Base-by-base conservation (phyloP, 257 asterid genomes). In the Solanum chiquidenum region DNA sequence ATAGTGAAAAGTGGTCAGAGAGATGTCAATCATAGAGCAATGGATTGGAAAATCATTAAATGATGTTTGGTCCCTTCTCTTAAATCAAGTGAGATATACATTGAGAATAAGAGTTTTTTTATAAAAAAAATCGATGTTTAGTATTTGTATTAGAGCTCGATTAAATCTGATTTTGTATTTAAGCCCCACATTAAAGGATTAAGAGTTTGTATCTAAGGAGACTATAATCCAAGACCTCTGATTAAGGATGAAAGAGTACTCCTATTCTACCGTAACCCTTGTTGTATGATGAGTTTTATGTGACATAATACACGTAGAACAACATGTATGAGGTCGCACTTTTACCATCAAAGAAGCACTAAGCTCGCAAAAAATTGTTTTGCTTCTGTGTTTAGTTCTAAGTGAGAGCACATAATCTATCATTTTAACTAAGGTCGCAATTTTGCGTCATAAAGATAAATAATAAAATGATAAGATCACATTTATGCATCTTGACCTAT, bases 121-220 rank as follows among this genome's bases (percentile, higher is more conserved):
- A 9, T 23, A 44, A 44, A 40, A 12, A 44, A 1, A 23, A 9
- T 23, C 0, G 1, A 2, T 62, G 1, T 62, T 62, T 4, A 1
- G 0, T 62, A 62, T 23, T 62, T 4, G 1, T 23, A 23, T 20
- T 6, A 18, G 5, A 18, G 1, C 0, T 49, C 3, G 1, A 49
- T 49, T 49, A 5, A 49, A 49, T 49, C 0, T 49, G 9, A 49
- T 49, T 49, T 49, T 16, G 60, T 3, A 6, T 18, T 55, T 0
- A 55, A 55, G 64, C 1, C 4, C 23, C 62, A 49, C 7, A 49
- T 49, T 49, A 49, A 14, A 14, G 62, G n/a, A 18, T 52, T 18
- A 18, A 52, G 4, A 52, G 62, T 52, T 52, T 18, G 23, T 6
- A 52, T 2, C 4, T 2, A 6, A 0, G 62, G 64, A 55, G 10